Evolutionary conservation across 169 alveolate genomes (phyloP).

Genomic region (Eimeria acervulina): DNA sequence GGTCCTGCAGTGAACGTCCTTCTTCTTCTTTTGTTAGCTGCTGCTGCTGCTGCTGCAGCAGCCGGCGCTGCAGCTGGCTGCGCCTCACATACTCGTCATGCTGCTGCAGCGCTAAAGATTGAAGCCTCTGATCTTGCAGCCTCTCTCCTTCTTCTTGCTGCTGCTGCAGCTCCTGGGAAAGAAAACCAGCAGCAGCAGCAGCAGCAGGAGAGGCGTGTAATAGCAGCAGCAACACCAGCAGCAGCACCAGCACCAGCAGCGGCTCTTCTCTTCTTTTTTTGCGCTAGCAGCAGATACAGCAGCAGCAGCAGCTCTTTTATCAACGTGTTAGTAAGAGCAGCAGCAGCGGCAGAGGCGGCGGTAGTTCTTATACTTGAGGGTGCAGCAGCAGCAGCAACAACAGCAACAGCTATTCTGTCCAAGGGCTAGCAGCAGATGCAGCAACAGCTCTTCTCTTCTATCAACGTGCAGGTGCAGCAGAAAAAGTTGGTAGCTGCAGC

Average conservation of each 20-base stretch:
- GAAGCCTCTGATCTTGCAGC: background rate
- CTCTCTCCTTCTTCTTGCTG: constrained; percentile 46
- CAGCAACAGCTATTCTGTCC: too few species aligned
- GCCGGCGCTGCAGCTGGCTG: background rate
- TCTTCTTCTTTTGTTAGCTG: background rate
- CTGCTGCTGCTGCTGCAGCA: constrained; percentile 41
- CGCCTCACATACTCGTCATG: constrained; percentile 1
- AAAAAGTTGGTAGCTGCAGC: background rate
- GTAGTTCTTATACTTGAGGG: constrained; percentile 2
- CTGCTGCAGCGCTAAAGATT: background rate
- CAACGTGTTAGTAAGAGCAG: too few species aligned
- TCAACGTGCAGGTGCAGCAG: background rate
- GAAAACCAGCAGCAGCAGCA: background rate
- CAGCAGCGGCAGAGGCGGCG: background rate
- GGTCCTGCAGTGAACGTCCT: background rate
- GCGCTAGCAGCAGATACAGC: background rate
- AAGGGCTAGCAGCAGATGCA: background rate
- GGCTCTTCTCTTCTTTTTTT: too few species aligned
- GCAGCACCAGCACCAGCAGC: background rate
- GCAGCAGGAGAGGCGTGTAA: background rate
- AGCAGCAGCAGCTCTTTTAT: background rate
- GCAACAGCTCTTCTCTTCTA: background rate
- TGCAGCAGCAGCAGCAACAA: background rate
- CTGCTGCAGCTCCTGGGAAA: constrained; percentile 20
- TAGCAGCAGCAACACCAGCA: background rate